Evolutionary conservation across 1,139 yeast species (phyloP).

Genomic region (Petasospora fabianii): DNA sequence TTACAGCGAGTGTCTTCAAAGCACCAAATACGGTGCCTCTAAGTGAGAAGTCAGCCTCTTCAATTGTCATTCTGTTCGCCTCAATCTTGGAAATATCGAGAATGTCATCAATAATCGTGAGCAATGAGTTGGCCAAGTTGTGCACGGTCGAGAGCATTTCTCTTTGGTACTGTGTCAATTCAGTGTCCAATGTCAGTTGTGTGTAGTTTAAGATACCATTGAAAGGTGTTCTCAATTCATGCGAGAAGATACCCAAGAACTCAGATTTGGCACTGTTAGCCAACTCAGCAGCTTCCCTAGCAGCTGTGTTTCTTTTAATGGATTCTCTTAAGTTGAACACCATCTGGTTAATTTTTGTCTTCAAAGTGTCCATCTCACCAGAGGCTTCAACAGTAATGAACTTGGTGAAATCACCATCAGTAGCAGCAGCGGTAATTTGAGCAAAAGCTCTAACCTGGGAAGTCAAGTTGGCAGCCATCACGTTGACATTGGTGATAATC

Average conservation of each 20-base stretch:
- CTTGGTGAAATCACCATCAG: slow-evolving; percentile 88
- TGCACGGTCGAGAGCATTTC: slow-evolving; percentile 89
- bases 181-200: slow-evolving; percentile 81
- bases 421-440: slow-evolving; percentile 89
- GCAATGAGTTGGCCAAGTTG: slow-evolving; percentile 76
- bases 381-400: slow-evolving; percentile 88
- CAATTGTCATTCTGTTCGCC: slow-evolving; percentile 90
- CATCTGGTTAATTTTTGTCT: slow-evolving; percentile 89
- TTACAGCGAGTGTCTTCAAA: slow-evolving; percentile 80
- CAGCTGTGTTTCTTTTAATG: slow-evolving; percentile 87
- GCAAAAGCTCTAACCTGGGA: slow-evolving; percentile 93
- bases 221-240: slow-evolving; percentile 88
- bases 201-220: slow-evolving; percentile 94
- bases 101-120: slow-evolving; percentile 86
- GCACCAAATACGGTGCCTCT: slow-evolving; percentile 90
- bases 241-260: slow-evolving; percentile 87
- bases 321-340: slow-evolving; percentile 83
- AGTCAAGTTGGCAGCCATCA: slow-evolving; percentile 88
- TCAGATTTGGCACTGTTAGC: slow-evolving; percentile 91
- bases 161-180: slow-evolving; percentile 82
- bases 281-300: slow-evolving; percentile 89
- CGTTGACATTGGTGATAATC: slow-evolving; percentile 87
- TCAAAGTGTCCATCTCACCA: slow-evolving; percentile 92
- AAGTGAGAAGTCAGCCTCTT: slow-evolving; percentile 80
- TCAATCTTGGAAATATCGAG: slow-evolving; percentile 90